Evolutionary conservation across 208 protist genomes (phyloP), one percentile per base, ranked within the genome.

Genomic region (Leishmania gerbilli): DNA sequence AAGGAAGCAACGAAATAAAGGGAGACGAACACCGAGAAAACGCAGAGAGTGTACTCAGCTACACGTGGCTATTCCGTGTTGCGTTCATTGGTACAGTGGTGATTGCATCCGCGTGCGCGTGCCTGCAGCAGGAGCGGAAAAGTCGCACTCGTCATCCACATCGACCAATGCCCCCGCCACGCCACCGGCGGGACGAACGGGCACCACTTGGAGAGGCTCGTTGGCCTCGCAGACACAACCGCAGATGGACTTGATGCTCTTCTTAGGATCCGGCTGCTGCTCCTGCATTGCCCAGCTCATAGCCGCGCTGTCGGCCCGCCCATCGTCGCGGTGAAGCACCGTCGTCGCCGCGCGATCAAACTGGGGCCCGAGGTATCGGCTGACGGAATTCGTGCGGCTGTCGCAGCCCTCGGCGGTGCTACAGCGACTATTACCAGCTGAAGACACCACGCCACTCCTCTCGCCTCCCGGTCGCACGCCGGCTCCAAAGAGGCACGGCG

Each of bases 31-130:
- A 55, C 21, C 2, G 7, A 58, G 13, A 2, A 53, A 19, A 40
- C 71, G n/a, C 71, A 60, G 40, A 11, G 15, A 49, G n/a, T 31
- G 37, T 53, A 45, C 17, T 15, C 45, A 34, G 24, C 68, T 15
- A 31, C 21, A 37, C 27, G 34, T 6, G 7, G 1, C 8, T 17
- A 51, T 34, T 19, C 5, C 40, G 11, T 7, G 31, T 15, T 37
- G 31, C 17, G 7, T 31, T 71, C 65, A 79, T 7, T 40, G 19
- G 53, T 45, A 81, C 8, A 62, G 24, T 3, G 84, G 84, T 13
- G 84, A 85, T 76, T 88, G 79, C 77, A 85, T 40, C 72, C 87
- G 79, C 53, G 88, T 83, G 37, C 87, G 79, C 31, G 85, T 81
- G 65, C 87, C 79, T 11, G 76, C 71, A 4, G 80, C 64, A 47